These are phyloP conservation scores for Yarrowia bubula DNA, from an alignment of 805 yeast species.

Conservation along the genomic window DNA sequence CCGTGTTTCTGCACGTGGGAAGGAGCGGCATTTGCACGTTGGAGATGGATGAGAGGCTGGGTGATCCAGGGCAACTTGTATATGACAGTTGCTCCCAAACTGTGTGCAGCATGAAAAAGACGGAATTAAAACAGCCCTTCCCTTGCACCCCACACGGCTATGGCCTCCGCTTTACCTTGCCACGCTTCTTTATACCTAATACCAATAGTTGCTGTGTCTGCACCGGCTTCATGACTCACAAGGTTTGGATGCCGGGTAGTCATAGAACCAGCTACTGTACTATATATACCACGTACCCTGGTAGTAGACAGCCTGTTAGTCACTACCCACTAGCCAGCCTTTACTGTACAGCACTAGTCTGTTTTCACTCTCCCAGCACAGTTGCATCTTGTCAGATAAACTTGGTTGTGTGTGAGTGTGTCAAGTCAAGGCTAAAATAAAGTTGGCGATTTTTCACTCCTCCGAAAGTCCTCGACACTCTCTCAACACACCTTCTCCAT, in stretches of 20 bases:
- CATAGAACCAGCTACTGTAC: background rate
- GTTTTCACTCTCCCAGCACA: too few species aligned
- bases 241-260: background rate
- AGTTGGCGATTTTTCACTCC: conserved; percentile 20
- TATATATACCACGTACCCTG: background rate
- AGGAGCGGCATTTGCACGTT: conserved; percentile 20
- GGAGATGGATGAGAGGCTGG: too few species aligned
- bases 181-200: background rate
- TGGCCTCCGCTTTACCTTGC: too few species aligned
- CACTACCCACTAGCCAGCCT: too few species aligned
- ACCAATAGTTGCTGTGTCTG: conserved; percentile 1
- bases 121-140: background rate
- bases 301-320: too few species aligned
- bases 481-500: conserved; percentile 7
- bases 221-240: background rate
- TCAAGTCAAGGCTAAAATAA: background rate
- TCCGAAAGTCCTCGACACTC: conserved; percentile 12
- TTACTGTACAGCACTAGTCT: too few species aligned
- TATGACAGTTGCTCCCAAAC: background rate
- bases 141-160: background rate
- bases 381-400: too few species aligned
- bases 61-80: background rate
- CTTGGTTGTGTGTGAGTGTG: too few species aligned
- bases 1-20: conserved; percentile 10
- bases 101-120: background rate